Base-by-base conservation (phyloP, 2,329 filamentous ascomycete species). In the Triangularia verruculosa region DNA sequence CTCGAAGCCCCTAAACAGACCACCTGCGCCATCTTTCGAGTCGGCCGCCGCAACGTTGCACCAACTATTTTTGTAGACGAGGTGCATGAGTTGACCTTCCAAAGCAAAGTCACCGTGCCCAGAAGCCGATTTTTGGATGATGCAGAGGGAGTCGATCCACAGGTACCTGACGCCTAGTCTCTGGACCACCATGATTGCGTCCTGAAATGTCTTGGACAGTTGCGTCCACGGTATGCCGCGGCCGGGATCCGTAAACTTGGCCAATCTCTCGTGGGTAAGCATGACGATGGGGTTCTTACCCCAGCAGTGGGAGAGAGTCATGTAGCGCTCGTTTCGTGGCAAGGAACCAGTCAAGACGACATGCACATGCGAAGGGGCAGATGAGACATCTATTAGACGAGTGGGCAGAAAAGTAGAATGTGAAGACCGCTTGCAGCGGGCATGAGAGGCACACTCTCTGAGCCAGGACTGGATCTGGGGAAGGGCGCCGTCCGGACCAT, bases 21-120 rank as follows among this genome's bases (percentile, higher is more conserved):
- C 68, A 0, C 64, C 60, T 1, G 27, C 13, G 4, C 52, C 52
- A 13, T 67, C 51, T 2, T 6, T 0, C 4, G 68, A 68, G 24
- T 62, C 64, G 1, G 66, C 63, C 0, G 65, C 68, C 4, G 69
- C 65, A 11, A 70, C 59, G 25, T 67, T 69, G 39, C 64, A 67
- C n/a, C 39, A 66, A 1, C 67, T 64, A 34, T 65, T 61, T 8
- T 53, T n/a, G 52, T 67, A 67, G 12, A 65, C 63, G 3, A 34
- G 32, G 13, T 64, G 60, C 66, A 67, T 67, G 13, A 25, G 32
- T 12, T 51, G 27, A 1, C 59, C 61, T 39, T 67, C 61, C 5
- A 34, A 6, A 3, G 59, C 17, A 32, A 62, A 67, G 39, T 65
- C 66, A 4, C 34, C 52, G 4, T 12, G 34, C 27, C 52, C 25